These are phyloP conservation scores for Fusarium sp. DNA, from an alignment of 2,329 filamentous ascomycete species.

Conservation along the genomic window DNA sequence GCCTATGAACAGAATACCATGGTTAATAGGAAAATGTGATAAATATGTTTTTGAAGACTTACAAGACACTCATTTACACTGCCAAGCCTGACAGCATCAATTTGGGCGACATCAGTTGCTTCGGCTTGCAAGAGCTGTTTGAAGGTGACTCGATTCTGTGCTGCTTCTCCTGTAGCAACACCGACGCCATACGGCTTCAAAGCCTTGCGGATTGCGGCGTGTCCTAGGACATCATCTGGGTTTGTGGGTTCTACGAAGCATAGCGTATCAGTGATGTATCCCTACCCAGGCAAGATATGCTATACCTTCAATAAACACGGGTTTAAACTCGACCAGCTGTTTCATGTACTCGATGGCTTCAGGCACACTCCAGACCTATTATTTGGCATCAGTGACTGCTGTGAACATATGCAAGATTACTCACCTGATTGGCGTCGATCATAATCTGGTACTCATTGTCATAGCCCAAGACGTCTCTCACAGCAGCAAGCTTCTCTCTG, in stretches of 20 bases:
- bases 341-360: not conserved
- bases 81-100: not conserved
- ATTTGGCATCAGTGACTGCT: not conserved
- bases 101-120: not conserved
- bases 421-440: not conserved
- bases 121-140: not conserved
- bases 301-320: not conserved
- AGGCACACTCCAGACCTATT: not conserved
- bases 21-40: not conserved
- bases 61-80: constrained; percentile 1
- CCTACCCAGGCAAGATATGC: too few species aligned
- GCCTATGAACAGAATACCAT: not conserved
- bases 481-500: not conserved
- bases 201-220: not conserved
- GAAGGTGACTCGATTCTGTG: constrained; percentile 5
- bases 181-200: not conserved
- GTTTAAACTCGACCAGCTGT: constrained; percentile 1
- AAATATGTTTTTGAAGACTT: not conserved
- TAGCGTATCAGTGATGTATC: not conserved
- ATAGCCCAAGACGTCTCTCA: not conserved
- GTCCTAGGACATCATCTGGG: not conserved
- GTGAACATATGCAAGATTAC: accelerated
- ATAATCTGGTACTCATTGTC: not conserved
- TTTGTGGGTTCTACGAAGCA: not conserved
- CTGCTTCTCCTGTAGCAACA: not conserved